phyloP scores from a whole-genome alignment of 2,329 filamentous ascomycete genomes.

The Penicillium sp. region DNA sequence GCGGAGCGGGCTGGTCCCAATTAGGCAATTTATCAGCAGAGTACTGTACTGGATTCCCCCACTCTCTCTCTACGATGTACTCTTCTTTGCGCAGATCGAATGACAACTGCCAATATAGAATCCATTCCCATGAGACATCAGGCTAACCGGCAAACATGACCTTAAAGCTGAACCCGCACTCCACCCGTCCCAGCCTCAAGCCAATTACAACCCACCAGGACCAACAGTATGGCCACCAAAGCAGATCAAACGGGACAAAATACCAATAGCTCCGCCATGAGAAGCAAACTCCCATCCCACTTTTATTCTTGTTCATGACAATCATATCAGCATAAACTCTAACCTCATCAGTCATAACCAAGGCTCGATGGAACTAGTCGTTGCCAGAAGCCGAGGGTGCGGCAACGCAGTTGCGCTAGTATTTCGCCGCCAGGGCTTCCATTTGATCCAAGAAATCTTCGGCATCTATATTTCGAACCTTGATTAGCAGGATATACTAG shows the following conservation, averaged over 20 bases:
- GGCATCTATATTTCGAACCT: slow-evolving; percentile 35
- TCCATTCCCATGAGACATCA: not conserved
- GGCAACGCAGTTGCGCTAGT: slow-evolving; percentile 19
- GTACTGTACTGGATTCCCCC: not conserved
- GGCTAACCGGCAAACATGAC: not conserved
- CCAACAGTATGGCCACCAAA: no score
- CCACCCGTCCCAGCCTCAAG: not conserved
- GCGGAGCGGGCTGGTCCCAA: not conserved
- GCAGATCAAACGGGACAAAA: not conserved
- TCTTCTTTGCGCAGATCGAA: no score
- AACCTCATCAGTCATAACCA: slow-evolving; percentile 23
- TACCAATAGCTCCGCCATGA: not conserved
- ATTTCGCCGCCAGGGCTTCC: slow-evolving; percentile 9
- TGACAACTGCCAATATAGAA: not conserved
- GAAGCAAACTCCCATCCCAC: not conserved
- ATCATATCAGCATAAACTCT: slow-evolving; percentile 29
- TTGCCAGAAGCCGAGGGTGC: slow-evolving; percentile 18
- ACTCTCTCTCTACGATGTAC: not conserved
- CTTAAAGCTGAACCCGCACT: not conserved
- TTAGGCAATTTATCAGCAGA: slow-evolving; percentile 3
- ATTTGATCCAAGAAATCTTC: slow-evolving; percentile 41
- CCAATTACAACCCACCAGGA: not conserved
- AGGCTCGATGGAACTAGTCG: not conserved
- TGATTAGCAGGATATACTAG: slow-evolving; percentile 10
- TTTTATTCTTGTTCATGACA: slow-evolving; percentile 25